A percentile compares a stretch with the other conserved stretches of the same genome.
Evolutionary conservation across 2,329 filamentous ascomycete species (phyloP).

Genomic region (Xylaria sp.): DNA sequence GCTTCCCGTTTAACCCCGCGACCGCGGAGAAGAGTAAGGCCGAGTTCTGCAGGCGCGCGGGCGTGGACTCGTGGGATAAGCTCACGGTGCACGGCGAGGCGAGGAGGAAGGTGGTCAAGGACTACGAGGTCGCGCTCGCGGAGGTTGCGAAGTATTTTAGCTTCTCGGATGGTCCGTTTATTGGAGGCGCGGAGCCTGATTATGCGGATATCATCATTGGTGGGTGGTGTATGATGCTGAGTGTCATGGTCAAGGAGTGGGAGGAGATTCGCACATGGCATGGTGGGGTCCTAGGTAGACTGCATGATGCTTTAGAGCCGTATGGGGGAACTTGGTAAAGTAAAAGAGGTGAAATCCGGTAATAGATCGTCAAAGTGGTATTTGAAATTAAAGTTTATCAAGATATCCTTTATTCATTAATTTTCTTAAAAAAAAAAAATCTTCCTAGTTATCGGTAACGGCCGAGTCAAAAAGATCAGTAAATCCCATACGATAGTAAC

Average conservation of each 20-base stretch:
- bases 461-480: too few species aligned
- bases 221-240: slow-evolving; percentile 35
- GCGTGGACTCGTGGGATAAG: slow-evolving; percentile 52
- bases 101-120: slow-evolving; percentile 24
- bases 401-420: too few species aligned
- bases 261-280: slow-evolving; percentile 35
- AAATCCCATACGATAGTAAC: too few species aligned
- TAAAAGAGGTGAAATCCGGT: background rate
- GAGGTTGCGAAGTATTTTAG: slow-evolving; percentile 32
- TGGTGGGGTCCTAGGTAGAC: slow-evolving; percentile 29
- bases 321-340: slow-evolving; percentile 28
- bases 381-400: too few species aligned
- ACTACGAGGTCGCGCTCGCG: slow-evolving; percentile 22
- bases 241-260: slow-evolving; percentile 31
- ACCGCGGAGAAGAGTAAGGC: slow-evolving; percentile 51
- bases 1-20: slow-evolving; percentile 57
- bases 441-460: too few species aligned
- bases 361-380: too few species aligned
- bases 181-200: slow-evolving; percentile 29
- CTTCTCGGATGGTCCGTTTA: slow-evolving; percentile 31
- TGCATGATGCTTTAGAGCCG: slow-evolving; percentile 34
- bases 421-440: too few species aligned
- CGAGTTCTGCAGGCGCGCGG: slow-evolving; percentile 55
- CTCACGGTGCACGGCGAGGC: slow-evolving; percentile 29
- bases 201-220: slow-evolving; percentile 40